A percentile compares a stretch with the other conserved stretches of the same genome.
Conservation (phyloP, 805 yeast species). For the Zygotorulaspora florentina region DNA sequence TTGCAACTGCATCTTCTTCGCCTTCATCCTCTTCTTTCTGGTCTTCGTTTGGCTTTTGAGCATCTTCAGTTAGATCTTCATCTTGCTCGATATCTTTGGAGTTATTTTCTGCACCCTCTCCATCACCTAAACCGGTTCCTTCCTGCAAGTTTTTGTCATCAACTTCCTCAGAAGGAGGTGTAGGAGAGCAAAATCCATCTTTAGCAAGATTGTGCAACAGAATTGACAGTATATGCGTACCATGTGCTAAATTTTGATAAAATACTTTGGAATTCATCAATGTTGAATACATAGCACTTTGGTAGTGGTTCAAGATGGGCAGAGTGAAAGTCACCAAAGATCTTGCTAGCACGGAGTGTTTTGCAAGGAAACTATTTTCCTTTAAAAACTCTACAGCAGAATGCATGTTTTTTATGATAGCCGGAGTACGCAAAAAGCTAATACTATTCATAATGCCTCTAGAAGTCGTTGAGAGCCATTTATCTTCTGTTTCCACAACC, state of each 20-base stretch:
- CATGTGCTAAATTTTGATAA: constrained; percentile 54
- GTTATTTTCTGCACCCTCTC: constrained; percentile 77
- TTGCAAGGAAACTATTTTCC: constrained; percentile 36
- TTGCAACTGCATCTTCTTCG: constrained; percentile 85
- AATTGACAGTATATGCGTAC: constrained; percentile 55
- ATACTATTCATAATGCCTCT: constrained; percentile 40
- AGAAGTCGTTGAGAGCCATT: constrained; percentile 61
- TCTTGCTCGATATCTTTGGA: constrained; percentile 87
- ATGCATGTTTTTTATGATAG: constrained; percentile 37
- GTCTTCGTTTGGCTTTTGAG: constrained; percentile 70
- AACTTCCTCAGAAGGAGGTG: constrained; percentile 60
- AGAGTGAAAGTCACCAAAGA: constrained; percentile 52
- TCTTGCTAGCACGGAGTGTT: constrained; percentile 38
- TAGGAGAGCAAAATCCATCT: constrained; percentile 91
- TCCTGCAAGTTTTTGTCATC: constrained; percentile 66
- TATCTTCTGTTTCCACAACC: constrained; percentile 50
- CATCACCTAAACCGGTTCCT: constrained; percentile 93
- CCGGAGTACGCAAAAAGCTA: constrained; percentile 40
- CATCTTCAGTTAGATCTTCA: constrained; percentile 78
- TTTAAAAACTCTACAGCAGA: constrained; percentile 37
- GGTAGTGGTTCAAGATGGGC: constrained; percentile 63
- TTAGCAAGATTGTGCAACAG: constrained; percentile 59
- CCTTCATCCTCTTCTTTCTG: constrained; percentile 59
- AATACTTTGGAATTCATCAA: constrained; percentile 43
- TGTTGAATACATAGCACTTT: constrained; percentile 43